Evolutionary conservation across 257 asterid species (phyloP), one percentile per base, ranked within the genome.

Genomic region (Capsicum pubescens): DNA sequence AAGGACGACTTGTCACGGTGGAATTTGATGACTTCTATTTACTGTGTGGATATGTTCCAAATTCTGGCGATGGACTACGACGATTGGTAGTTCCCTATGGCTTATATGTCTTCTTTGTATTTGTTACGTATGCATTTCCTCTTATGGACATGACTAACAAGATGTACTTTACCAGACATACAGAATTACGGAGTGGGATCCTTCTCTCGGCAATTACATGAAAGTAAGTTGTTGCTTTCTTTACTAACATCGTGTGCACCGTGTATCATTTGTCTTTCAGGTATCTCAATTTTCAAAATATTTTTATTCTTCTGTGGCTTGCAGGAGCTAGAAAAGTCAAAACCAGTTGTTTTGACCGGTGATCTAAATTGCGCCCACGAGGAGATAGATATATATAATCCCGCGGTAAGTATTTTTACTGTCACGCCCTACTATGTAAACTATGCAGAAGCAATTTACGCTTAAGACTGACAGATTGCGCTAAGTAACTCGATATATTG

Each of bases 301-400:
- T 56, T 17, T 64, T 36, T 76, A 52, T 83, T 84, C 87, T 86
- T 82, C 57, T 52, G 86, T 50, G 87, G 86, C 82, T 89, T 85
- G 55, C 97, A 97, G 99, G 97, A 93, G 86, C 90, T 97, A 82
- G 99, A 95, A 86, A 87, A 70, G 82, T 88, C 87, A 13, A 95
- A 97, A 88, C 98, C 99, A 87, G 97, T 93, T 72, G 90, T 97
- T 88, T 91, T 97, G 90, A 92, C 97, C 7, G 99, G 99, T 72
- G 99, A 97, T 89, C 87, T 97, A 91, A 97, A 97, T 89, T 95
- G 99, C 69, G 98, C 98, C 83, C 97, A 93, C 84, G 93, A 97
- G 86, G 98, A 97, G 91, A 97, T 97, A 19, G 99, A 97, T 86
- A 95, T 97, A 80, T 90, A 59, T 82, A 86, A 97, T 89, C 99